A percentile compares a stretch with the other conserved stretches of the same genome.
Evolutionary conservation across 2,329 filamentous ascomycete genomes (phyloP).

Genomic region (Trichoderma oligosporum): DNA sequence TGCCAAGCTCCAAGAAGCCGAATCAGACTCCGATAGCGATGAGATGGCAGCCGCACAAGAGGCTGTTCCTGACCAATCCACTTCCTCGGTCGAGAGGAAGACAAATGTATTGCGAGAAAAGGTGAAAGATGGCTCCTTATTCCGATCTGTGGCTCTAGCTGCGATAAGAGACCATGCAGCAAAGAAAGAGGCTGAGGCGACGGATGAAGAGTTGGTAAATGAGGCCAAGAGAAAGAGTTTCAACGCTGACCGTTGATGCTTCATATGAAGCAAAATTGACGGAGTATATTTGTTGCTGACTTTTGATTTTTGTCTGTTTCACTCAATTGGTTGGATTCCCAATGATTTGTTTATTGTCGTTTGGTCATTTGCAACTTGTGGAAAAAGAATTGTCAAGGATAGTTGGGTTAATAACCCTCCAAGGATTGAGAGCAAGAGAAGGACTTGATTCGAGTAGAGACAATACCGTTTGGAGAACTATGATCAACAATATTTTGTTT

Average conservation of each 20-base stretch:
- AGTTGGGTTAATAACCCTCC: too few species aligned
- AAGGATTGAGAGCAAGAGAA: too few species aligned
- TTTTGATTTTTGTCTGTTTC: background rate
- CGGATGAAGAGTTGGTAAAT: constrained; percentile 15
- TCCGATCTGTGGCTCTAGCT: constrained; percentile 20
- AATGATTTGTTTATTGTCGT: too few species aligned
- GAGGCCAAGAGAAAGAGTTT: constrained; percentile 10
- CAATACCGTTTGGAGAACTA: too few species aligned
- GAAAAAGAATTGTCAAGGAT: too few species aligned
- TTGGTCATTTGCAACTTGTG: too few species aligned
- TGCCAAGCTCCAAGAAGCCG: constrained; percentile 74
- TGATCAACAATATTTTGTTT: too few species aligned
- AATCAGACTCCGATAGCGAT: constrained; percentile 1
- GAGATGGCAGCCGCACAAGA: constrained; percentile 12
- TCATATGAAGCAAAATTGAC: background rate
- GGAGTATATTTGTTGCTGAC: background rate
- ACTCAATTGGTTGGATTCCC: too few species aligned
- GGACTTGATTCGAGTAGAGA: too few species aligned
- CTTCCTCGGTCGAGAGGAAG: constrained; percentile 13
- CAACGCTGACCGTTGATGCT: background rate
- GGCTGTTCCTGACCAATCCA: background rate
- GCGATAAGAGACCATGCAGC: constrained; percentile 18
- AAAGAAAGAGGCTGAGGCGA: constrained; percentile 18
- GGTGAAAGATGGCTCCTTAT: constrained; percentile 19
- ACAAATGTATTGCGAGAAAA: constrained; percentile 4